phyloP scores from a whole-genome alignment of 2,329 filamentous ascomycete genomes.

The Neurospora sp. region DNA sequence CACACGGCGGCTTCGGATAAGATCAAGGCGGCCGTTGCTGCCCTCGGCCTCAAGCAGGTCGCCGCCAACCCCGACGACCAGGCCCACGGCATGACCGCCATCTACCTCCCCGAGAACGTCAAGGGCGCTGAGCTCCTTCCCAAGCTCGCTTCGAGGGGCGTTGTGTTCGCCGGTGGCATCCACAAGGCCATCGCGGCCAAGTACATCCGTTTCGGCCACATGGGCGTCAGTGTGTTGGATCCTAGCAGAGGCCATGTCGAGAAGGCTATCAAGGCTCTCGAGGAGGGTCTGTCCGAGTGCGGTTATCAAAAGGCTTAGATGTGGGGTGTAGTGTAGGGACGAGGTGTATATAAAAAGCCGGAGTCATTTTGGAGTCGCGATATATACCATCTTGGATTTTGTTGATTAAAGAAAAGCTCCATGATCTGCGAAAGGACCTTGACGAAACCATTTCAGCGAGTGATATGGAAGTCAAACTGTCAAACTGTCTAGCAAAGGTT shows the following conservation, averaged over 20 bases:
- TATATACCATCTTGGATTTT: not conserved
- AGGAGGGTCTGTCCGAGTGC: conserved; percentile 63
- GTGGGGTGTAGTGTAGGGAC: not conserved
- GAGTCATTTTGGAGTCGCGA: not conserved
- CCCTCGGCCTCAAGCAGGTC: conserved; percentile 78
- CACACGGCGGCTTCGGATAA: conserved; percentile 73
- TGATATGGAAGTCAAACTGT: not conserved
- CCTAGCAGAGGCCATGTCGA: conserved; percentile 72
- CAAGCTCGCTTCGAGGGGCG: conserved; percentile 72
- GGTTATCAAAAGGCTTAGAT: conserved; percentile 46
- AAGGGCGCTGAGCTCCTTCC: conserved; percentile 76
- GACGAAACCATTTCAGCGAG: not conserved
- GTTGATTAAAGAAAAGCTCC: not conserved
- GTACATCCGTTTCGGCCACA: conserved; percentile 94
- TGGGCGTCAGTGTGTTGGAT: conserved; percentile 89
- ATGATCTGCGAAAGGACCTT: not conserved
- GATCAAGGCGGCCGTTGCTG: conserved; percentile 73
- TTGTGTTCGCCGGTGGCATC: conserved; percentile 89
- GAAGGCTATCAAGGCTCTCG: conserved; percentile 68
- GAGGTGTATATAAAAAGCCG: conserved; percentile 2
- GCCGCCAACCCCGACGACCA: conserved; percentile 80
- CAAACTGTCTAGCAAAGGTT: not conserved
- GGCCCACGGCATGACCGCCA: conserved; percentile 95
- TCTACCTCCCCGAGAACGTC: conserved; percentile 81
- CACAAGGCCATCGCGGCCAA: conserved; percentile 91